A percentile compares a stretch with the other conserved stretches of the same genome.
Conservation (phyloP, 495 filamentous ascomycete genomes). For the Xylaria grammica region DNA sequence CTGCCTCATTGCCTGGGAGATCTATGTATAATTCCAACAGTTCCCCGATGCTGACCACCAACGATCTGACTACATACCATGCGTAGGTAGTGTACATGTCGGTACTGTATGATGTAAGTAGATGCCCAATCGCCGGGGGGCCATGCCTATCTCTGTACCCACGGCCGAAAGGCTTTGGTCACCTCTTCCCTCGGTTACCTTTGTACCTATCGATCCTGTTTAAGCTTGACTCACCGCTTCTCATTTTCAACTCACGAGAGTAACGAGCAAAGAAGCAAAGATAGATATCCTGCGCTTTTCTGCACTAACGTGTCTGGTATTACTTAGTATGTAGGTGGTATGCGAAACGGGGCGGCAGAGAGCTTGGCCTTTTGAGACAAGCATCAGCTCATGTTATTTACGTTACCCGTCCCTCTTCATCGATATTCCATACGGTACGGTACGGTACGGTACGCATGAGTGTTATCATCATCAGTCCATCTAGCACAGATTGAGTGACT, state of each 20-base stretch:
- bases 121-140: neutral
- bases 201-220: constrained; percentile 10
- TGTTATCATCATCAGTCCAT: too few relatives aligned
- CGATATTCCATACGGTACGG: too few relatives aligned
- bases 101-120: constrained; percentile 3
- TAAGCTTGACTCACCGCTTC: constrained; percentile 12
- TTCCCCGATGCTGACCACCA: constrained; percentile 14
- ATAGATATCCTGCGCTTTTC: constrained; percentile 8
- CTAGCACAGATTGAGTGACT: too few relatives aligned
- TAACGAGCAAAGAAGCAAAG: constrained; percentile 1
- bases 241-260: constrained; percentile 8
- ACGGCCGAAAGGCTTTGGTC: constrained; percentile 11
- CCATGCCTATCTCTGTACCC: constrained; percentile 10
- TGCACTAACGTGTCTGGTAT: neutral
- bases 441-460: too few relatives aligned
- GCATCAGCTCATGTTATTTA: neutral
- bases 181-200: neutral
- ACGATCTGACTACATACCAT: constrained; percentile 9
- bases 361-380: neutral
- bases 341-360: constrained; percentile 6
- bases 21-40: constrained; percentile 6
- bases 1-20: neutral
- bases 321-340: neutral
- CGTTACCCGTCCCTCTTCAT: neutral
- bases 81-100: neutral